Percentiles rank a stretch among this genome's conserved stretches.
phyloP scores from a whole-genome alignment of 441 rosid species.

The Gossypium armourianum region DNA sequence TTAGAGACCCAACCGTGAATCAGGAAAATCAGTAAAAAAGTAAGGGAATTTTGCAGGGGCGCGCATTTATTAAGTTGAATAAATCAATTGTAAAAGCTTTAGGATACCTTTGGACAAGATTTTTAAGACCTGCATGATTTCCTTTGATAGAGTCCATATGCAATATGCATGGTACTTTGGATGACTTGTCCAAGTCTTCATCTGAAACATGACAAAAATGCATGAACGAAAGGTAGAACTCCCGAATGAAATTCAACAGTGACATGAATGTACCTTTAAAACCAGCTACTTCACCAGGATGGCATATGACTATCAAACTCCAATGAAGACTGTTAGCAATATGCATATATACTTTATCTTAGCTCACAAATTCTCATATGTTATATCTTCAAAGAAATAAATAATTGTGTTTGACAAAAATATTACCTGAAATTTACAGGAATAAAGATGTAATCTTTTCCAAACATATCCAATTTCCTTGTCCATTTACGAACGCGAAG shows the following conservation, averaged over 20 bases:
- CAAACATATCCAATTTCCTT: constrained; percentile 56
- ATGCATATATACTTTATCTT: constrained; percentile 20
- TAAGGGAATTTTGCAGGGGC: not conserved
- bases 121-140: constrained; percentile 55
- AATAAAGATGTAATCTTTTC: constrained; percentile 61
- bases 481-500: constrained; percentile 71
- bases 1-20: constrained; percentile 5
- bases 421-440: constrained; percentile 65
- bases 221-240: constrained; percentile 7
- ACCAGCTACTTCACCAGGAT: constrained; percentile 50
- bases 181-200: constrained; percentile 28
- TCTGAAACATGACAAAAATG: constrained; percentile 28
- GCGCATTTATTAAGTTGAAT: not conserved
- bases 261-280: constrained; percentile 33
- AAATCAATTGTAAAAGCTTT: constrained; percentile 9
- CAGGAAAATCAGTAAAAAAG: not conserved
- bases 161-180: constrained; percentile 48
- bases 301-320: constrained; percentile 65
- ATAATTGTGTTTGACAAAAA: constrained; percentile 3
- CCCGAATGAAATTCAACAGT: constrained; percentile 7
- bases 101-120: constrained; percentile 49
- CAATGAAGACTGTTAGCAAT: constrained; percentile 49
- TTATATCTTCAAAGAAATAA: constrained; percentile 4
- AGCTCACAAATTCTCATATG: constrained; percentile 16
- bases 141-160: constrained; percentile 69